Conservation (phyloP, 1,284 basidiomycete species). For the Boletellus deceptivus region DNA sequence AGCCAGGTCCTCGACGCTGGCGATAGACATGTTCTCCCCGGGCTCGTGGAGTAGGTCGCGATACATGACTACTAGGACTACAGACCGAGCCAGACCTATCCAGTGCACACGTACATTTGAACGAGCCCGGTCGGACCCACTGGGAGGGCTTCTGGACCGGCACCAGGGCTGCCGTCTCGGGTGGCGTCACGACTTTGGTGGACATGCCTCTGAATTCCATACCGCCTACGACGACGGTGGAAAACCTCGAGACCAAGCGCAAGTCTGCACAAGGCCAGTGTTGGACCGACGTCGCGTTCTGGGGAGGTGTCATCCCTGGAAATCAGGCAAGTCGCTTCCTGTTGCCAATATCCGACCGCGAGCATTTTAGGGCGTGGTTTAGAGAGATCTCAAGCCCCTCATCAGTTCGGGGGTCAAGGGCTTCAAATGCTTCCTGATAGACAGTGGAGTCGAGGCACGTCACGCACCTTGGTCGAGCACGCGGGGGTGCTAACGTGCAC, state of each 20-base stretch:
- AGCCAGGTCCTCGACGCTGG: slow-evolving; percentile 62
- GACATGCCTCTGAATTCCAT: slow-evolving; percentile 97
- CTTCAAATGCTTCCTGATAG: slow-evolving; percentile 94
- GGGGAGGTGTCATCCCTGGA: slow-evolving; percentile 91
- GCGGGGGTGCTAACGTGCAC: slow-evolving; percentile 5
- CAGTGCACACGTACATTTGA: slow-evolving; percentile 90
- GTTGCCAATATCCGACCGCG: neutral
- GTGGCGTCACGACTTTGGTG: slow-evolving; percentile 88
- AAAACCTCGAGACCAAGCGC: slow-evolving; percentile 70
- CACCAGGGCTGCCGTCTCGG: slow-evolving; percentile 83
- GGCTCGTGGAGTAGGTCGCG: slow-evolving; percentile 52
- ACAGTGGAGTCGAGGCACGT: slow-evolving; percentile 86
- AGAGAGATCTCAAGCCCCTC: slow-evolving; percentile 65
- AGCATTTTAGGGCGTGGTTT: slow-evolving; percentile 1
- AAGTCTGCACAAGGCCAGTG: slow-evolving; percentile 71
- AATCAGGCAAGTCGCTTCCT: slow-evolving; percentile 58
- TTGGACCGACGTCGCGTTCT: slow-evolving; percentile 87
- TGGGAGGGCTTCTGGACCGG: slow-evolving; percentile 96
- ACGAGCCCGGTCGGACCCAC: slow-evolving; percentile 87
- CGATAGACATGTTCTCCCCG: slow-evolving; percentile 71
- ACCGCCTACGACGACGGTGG: slow-evolving; percentile 86
- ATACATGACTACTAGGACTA: neutral
- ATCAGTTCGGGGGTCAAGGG: slow-evolving; percentile 81
- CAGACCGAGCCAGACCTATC: neutral
- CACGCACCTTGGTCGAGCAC: slow-evolving; percentile 18